A percentile compares a stretch with the other conserved stretches of the same genome.
These are phyloP conservation scores for Schizopora paradoxa DNA, from an alignment of 1,284 basidiomycete genomes.

Conservation along the genomic window DNA sequence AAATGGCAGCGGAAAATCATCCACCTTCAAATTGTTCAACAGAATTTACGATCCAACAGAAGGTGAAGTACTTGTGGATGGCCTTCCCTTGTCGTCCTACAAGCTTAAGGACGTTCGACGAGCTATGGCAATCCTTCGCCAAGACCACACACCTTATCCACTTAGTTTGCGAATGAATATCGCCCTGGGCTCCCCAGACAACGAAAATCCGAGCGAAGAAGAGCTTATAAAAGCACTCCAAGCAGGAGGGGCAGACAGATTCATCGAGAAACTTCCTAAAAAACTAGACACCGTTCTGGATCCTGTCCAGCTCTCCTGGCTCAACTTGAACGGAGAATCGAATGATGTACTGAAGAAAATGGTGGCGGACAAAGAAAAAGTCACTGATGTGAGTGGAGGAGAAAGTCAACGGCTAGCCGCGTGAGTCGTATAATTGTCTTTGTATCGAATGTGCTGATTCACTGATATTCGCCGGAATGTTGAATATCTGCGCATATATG, in stretches of 20 bases:
- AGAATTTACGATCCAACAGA: constrained; percentile 38
- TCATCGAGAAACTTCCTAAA: constrained; percentile 24
- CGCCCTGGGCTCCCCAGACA: constrained; percentile 35
- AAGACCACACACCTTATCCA: constrained; percentile 40
- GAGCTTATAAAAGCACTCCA: constrained; percentile 32
- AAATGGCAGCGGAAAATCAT: constrained; percentile 43
- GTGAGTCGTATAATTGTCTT: constrained; percentile 23
- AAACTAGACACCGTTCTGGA: constrained; percentile 29
- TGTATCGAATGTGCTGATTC: neutral
- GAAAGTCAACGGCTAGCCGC: constrained; percentile 39
- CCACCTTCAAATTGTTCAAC: constrained; percentile 38
- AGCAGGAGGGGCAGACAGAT: constrained; percentile 33
- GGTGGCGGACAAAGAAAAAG: constrained; percentile 29
- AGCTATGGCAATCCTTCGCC: constrained; percentile 37
- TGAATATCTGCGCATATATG: neutral
- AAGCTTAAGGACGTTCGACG: constrained; percentile 31
- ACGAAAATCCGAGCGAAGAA: constrained; percentile 26
- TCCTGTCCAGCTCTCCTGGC: constrained; percentile 24
- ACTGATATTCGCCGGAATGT: neutral
- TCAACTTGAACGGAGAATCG: constrained; percentile 28
- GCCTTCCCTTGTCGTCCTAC: constrained; percentile 32
- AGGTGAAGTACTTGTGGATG: constrained; percentile 38
- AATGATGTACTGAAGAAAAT: constrained; percentile 27
- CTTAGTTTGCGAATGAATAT: constrained; percentile 42
- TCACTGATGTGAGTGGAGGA: constrained; percentile 36